Base-by-base conservation (phyloP, 176 grass and related monocot genomes). In the Paspalum notatum region DNA sequence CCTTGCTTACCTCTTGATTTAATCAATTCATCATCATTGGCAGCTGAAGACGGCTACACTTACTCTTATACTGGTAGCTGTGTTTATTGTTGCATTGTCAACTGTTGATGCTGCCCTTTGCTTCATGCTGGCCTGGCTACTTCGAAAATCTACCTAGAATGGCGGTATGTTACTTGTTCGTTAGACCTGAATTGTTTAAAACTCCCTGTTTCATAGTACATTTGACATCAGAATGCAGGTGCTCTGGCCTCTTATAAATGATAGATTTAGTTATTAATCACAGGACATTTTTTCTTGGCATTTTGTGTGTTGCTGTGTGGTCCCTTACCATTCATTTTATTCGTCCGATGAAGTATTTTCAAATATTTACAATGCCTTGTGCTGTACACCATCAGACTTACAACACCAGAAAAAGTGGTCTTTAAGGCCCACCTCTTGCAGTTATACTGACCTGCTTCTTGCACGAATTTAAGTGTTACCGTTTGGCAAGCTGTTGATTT, bases 21-120 rank as follows among this genome's bases (percentile, higher is more conserved):
- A 68, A 68, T 52, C 9, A 82, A 78, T 59, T 52, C 22, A n/a
- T 75, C 73, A 12, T 66, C n/a, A 57, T 77, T 56, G 71, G 74
- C 87, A 99, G 97, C 72, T 96, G 81, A 99, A 71, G 89, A 96
- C 89, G 11, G 93, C 90, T 52, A 41, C 74, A 1, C 80, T 99
- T 43, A 90, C 97, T 66, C 97, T 96, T 59, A 17, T 90, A 57
- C 89, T 99, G 70, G 97, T 99, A 46, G 87, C 60, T 9, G 56
- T 91, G 48, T 94, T 99, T 58, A 91, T 96, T 86, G 88, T 99
- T 91, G 89, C 74, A 1, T 63, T 96, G 49, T 99, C 88, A 21
- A 96, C 97, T 70, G 59, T 93, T 45, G 97, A 99, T 66, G 88
- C 93, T 20, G 80, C 88, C 46, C 85, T 99, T 37, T 91, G 86